A percentile compares a stretch with the other conserved stretches of the same genome.
phyloP scores from a whole-genome alignment of 306 rosid species.

The Sicyos baderoa region DNA sequence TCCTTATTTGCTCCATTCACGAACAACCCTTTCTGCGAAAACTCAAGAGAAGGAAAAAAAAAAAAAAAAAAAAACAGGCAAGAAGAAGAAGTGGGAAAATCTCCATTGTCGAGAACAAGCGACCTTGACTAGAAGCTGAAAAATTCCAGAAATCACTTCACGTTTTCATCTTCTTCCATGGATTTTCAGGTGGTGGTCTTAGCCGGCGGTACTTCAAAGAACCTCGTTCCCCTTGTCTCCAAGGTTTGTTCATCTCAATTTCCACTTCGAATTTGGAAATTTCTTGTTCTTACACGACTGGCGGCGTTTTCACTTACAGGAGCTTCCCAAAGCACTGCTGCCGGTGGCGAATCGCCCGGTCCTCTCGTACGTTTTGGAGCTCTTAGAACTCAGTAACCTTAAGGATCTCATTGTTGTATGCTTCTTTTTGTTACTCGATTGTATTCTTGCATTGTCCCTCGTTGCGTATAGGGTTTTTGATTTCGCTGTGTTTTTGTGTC shows the following conservation, averaged over 20 bases:
- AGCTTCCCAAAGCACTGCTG: constrained; percentile 82
- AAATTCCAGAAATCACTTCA: constrained; percentile 12
- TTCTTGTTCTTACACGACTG: background rate
- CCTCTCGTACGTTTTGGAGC: constrained; percentile 81
- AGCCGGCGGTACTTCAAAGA: constrained; percentile 81
- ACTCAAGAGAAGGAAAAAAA: too few relatives aligned
- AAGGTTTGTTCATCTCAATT: constrained; percentile 35
- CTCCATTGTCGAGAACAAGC: background rate
- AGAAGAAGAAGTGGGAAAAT: background rate
- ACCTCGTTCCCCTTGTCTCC: constrained; percentile 78
- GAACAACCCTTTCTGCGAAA: too few relatives aligned
- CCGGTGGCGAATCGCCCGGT: constrained; percentile 90
- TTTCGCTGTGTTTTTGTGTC: constrained; percentile 5
- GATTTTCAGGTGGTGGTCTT: constrained; percentile 93
- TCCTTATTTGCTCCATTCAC: too few relatives aligned
- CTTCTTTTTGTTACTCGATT: background rate
- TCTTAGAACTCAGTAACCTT: constrained; percentile 68
- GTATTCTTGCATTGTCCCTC: constrained; percentile 4
- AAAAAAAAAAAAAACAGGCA: too few relatives aligned
- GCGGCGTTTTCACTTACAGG: constrained; percentile 39
- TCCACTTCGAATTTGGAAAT: background rate
- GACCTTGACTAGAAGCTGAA: constrained; percentile 8
- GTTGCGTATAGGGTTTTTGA: background rate
- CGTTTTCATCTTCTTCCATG: constrained; percentile 29
- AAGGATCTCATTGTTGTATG: constrained; percentile 87